Percentiles rank a stretch among this genome's conserved stretches.
phyloP scores from a whole-genome alignment of 2,329 filamentous ascomycete genomes.

The Fusarium caatingaense region DNA sequence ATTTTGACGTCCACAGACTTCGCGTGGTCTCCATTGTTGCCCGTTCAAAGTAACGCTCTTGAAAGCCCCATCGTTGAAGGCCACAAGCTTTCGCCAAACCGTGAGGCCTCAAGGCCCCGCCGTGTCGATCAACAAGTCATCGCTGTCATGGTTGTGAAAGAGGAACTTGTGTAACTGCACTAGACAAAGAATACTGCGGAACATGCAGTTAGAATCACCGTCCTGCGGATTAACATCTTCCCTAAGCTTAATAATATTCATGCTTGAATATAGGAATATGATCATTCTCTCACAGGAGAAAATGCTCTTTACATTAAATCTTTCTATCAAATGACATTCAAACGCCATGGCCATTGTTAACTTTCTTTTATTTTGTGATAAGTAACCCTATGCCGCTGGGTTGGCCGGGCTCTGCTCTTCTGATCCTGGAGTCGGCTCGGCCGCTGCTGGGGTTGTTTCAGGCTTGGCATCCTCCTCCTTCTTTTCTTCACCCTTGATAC shows the following conservation, averaged over 20 bases:
- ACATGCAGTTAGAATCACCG: constrained; percentile 1
- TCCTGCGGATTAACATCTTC: constrained; percentile 25
- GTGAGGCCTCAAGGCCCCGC: constrained; percentile 13
- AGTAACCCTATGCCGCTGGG: constrained; percentile 18
- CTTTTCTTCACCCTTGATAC: constrained; percentile 54
- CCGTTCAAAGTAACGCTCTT: constrained; percentile 17
- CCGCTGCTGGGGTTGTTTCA: constrained; percentile 20
- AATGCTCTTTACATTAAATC: constrained; percentile 9
- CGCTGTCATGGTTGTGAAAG: constrained; percentile 8
- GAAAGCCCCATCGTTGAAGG: constrained; percentile 22
- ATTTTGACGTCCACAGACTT: not conserved
- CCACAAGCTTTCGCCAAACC: constrained; percentile 22
- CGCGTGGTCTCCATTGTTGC: constrained; percentile 10
- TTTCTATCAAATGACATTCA: constrained; percentile 29
- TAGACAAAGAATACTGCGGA: constrained; percentile 13
- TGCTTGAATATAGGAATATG: not conserved
- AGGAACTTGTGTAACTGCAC: constrained; percentile 23
- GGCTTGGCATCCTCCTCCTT: constrained; percentile 25
- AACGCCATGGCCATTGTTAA: constrained; percentile 33
- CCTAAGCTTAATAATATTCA: not conserved
- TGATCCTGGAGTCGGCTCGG: constrained; percentile 18
- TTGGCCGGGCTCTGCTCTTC: constrained; percentile 28
- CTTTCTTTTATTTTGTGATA: constrained; percentile 29
- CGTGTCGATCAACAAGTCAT: constrained; percentile 19
- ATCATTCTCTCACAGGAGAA: constrained; percentile 9